Evolutionary conservation across 345 rosid genomes (phyloP).

Genomic region (Camelina neglecta): DNA sequence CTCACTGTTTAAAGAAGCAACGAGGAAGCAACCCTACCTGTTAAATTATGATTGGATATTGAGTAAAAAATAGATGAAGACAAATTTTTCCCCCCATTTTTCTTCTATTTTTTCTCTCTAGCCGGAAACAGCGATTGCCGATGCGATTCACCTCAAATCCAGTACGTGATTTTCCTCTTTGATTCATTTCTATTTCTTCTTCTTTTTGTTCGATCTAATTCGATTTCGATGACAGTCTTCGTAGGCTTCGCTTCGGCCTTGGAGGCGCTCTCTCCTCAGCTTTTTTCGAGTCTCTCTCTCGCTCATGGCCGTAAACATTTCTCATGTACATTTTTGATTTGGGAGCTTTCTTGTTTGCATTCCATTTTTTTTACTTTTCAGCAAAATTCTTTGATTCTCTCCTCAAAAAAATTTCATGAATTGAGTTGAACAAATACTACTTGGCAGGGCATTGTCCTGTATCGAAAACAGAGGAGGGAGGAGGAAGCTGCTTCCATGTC

Average conservation of each 20-base stretch:
- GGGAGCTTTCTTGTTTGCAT: neutral
- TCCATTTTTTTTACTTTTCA: neutral
- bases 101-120: no score
- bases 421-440: neutral
- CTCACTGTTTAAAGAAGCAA: no score
- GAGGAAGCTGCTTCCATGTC: slow-evolving; percentile 46
- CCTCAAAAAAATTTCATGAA: neutral
- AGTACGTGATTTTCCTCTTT: no score
- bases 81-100: no score
- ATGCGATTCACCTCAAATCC: no score
- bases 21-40: no score
- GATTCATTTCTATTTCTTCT: no score
- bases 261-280: neutral
- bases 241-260: neutral
- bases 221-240: neutral
- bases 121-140: no score
- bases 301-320: slow-evolving; percentile 53
- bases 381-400: no score
- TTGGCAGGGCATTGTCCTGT: slow-evolving; percentile 57
- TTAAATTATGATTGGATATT: no score
- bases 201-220: no score
- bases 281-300: slow-evolving; percentile 45
- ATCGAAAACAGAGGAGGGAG: slow-evolving; percentile 53
- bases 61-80: no score
- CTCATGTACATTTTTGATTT: neutral